Evolutionary conservation across 441 rosid genomes (phyloP).

Genomic region (Raphanus hybrid): DNA sequence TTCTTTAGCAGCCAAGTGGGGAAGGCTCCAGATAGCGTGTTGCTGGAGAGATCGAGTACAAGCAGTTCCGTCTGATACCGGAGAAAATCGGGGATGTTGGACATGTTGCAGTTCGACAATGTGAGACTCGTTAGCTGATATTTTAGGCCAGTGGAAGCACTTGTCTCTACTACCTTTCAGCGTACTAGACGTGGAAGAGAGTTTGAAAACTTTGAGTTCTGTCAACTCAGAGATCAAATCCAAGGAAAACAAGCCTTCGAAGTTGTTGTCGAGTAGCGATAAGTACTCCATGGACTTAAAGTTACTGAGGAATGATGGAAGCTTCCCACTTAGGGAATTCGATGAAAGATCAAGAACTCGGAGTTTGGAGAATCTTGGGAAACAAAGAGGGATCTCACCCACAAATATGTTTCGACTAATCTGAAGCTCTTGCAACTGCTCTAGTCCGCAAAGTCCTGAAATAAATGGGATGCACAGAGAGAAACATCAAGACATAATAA

Average conservation of each 20-base stretch:
- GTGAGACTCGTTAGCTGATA: conserved; percentile 15
- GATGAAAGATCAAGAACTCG: conserved; percentile 29
- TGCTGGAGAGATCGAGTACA: conserved; percentile 29
- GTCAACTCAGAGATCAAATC: conserved; percentile 11
- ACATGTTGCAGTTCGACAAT: conserved; percentile 10
- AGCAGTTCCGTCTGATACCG: not conserved
- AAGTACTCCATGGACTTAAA: conserved; percentile 29
- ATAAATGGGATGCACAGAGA: not conserved
- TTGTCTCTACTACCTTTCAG: conserved; percentile 20
- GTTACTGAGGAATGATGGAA: conserved; percentile 14
- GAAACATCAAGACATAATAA: conserved; percentile 3
- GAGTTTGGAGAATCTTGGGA: conserved; percentile 18
- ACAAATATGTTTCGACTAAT: not conserved
- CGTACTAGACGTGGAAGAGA: conserved; percentile 6
- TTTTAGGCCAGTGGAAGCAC: not conserved
- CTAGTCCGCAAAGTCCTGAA: conserved; percentile 28
- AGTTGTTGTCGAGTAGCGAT: not conserved
- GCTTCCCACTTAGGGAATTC: conserved; percentile 26
- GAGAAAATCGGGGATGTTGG: conserved; percentile 29
- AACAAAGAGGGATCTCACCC: conserved; percentile 21
- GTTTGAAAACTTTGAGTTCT: conserved; percentile 34
- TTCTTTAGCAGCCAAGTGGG: conserved; percentile 35
- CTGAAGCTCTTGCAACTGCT: conserved; percentile 18
- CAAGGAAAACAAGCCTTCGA: conserved; percentile 21
- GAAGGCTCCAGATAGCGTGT: conserved; percentile 18